Evolutionary conservation across 805 yeast species (phyloP).

Genomic region (Pichia heedii): DNA sequence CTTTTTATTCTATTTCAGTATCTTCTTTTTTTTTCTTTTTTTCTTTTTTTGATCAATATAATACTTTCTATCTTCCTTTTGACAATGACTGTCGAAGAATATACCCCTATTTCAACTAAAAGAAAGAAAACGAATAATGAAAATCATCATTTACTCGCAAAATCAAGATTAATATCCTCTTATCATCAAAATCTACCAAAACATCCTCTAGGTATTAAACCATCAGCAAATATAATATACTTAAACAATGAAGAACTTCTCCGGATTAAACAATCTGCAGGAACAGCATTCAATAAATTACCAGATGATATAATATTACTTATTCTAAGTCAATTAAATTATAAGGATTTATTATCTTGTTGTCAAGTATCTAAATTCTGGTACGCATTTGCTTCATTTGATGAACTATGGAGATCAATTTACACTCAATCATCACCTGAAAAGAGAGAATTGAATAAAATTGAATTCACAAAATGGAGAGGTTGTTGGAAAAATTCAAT

Average conservation of each 20-base stretch:
- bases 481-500: conserved; percentile 78
- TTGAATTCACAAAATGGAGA: conserved; percentile 38
- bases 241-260: conserved; percentile 14
- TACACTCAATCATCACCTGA: conserved; percentile 28
- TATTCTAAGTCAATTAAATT: conserved; percentile 40
- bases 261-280: conserved; percentile 35
- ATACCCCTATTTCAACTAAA: not conserved
- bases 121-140: not conserved
- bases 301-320: conserved; percentile 58
- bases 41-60: not conserved
- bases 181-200: conserved; percentile 23
- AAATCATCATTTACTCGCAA: not conserved
- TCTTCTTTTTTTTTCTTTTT: not conserved
- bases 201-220: conserved; percentile 70
- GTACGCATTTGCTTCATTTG: conserved; percentile 67
- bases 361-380: conserved; percentile 55
- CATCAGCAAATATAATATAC: conserved; percentile 51
- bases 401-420: conserved; percentile 71
- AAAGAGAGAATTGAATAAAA: conserved; percentile 1
- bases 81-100: not conserved
- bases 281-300: conserved; percentile 37
- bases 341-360: conserved; percentile 40
- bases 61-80: not conserved
- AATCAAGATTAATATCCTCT: not conserved
- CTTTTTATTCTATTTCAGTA: not conserved